Evolutionary conservation across 768 basidiomycete species (phyloP), one percentile per base, ranked within the genome.

Genomic region (Royoungia palumana): DNA sequence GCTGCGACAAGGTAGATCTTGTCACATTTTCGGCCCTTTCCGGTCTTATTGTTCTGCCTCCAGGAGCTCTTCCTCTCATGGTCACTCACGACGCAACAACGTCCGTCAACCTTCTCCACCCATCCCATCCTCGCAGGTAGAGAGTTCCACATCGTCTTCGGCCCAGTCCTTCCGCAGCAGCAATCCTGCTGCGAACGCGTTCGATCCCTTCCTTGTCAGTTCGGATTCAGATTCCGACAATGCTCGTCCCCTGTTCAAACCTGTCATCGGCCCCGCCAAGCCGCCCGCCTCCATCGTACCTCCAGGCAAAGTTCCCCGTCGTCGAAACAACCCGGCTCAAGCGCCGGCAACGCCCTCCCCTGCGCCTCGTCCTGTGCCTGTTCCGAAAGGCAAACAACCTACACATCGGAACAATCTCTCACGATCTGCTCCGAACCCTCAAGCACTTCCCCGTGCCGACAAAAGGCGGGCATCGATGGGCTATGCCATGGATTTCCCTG

Each of bases 101-200:
- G 70, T 64, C 49, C 83, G 83, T 51, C 84, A 85, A 62, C 77
- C 82, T 19, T 86, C 85, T 35, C 83, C 83, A 16, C 79, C 80
- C 28, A 66, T 75, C 36, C 60, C 68, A 49, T 66, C 81, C 78
- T 79, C 81, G 78, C 83, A 85, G 78, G 82, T 76, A 80, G 85
- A 85, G 79, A 78, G 65, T 61, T 66, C 68, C 52, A 53, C 56
- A 22, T 50, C 28, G 46, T 51, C 52, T 44, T 40, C 58, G 17
- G 46, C 64, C 42, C 66, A 55, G 37, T 56, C 62, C 12, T 61
- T 61, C 36, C 69, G 59, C 27, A 58, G 43, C n/a, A 62, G 27
- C 46, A 67, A 71, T 49, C 66, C 70, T 42, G 51, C 68, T 25
- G 55, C 63, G 42, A 75, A 75, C 49, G 69, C 72, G 4, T 71